Evolutionary conservation across 2,329 filamentous ascomycete genomes (phyloP).

Genomic region (Colletotrichum destructivum): DNA sequence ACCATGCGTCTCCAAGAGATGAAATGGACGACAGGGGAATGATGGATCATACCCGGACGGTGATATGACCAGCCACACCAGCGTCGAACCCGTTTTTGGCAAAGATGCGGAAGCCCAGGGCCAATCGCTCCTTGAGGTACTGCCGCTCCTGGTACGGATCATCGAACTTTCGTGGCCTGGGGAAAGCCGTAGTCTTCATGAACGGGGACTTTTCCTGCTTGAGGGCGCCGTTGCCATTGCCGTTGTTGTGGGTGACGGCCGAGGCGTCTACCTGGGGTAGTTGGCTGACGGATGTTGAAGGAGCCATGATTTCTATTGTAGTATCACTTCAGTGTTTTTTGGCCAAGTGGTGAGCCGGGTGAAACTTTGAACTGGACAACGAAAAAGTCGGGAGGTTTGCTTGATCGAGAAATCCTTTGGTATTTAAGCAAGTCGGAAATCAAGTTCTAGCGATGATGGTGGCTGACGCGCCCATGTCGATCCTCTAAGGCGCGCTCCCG

Average conservation of each 20-base stretch:
- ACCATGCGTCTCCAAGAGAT: neutral
- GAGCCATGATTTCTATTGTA: slow-evolving; percentile 13
- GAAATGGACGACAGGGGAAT: no score
- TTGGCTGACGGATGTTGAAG: slow-evolving; percentile 21
- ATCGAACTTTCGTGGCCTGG: slow-evolving; percentile 43
- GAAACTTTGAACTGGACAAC: neutral
- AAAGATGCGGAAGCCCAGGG: slow-evolving; percentile 71
- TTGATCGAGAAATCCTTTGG: neutral
- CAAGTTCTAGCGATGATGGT: neutral
- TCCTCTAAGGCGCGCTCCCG: neutral
- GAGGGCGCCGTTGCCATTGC: slow-evolving; percentile 21
- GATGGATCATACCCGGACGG: slow-evolving; percentile 57
- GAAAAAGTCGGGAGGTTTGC: no score
- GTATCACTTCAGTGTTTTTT: neutral
- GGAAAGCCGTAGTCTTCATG: slow-evolving; percentile 1
- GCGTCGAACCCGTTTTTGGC: slow-evolving; percentile 72
- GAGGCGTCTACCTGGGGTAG: slow-evolving; percentile 20
- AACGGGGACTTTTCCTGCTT: slow-evolving; percentile 6
- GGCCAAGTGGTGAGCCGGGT: neutral
- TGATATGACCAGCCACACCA: slow-evolving; percentile 77
- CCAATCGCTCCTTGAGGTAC: slow-evolving; percentile 68
- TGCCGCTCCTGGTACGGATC: slow-evolving; percentile 60
- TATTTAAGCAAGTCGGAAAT: neutral
- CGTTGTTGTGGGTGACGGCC: slow-evolving; percentile 2
- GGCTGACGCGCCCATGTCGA: neutral